Percentiles rank a stretch among this genome's conserved stretches.
These are phyloP conservation scores for Rostrohypoxylon terebratum DNA, from an alignment of 495 filamentous ascomycete species.

Conservation along the genomic window DNA sequence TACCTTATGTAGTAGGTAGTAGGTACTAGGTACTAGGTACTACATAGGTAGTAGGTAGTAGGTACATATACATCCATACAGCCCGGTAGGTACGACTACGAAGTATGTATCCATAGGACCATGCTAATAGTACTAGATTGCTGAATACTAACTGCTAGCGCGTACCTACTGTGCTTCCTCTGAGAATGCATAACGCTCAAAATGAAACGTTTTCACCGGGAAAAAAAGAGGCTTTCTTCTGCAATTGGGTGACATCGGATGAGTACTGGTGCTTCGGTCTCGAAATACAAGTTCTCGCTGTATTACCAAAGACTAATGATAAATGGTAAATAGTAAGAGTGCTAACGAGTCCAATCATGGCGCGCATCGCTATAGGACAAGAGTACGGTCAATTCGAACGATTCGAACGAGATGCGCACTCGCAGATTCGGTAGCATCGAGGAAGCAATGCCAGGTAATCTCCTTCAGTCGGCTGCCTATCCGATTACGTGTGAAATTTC, in stretches of 20 bases:
- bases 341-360: conserved; percentile 13
- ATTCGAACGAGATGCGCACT: conserved; percentile 15
- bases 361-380: neutral
- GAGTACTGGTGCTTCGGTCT: conserved; percentile 3
- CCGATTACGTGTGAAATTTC: conserved; percentile 7
- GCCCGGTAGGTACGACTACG: no score
- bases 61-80: neutral
- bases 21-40: no score
- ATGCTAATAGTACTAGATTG: neutral
- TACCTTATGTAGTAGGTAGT: neutral
- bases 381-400: conserved; percentile 14
- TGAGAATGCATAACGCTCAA: conserved; percentile 19
- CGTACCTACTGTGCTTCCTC: conserved; percentile 9
- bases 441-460: neutral
- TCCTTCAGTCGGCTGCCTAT: conserved; percentile 4
- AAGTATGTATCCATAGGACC: no score
- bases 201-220: conserved; percentile 19
- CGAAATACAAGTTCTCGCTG: neutral
- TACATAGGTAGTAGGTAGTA: neutral
- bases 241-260: conserved; percentile 26
- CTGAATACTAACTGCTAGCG: conserved; percentile 7
- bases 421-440: conserved; percentile 16
- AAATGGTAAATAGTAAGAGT: conserved; percentile 13
- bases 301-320: neutral
- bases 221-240: conserved; percentile 4